A percentile compares a stretch with the other conserved stretches of the same genome.
Conservation (phyloP, 371 early-diverging fungal genomes). For the Thermomucor indicae-seudaticae region DNA sequence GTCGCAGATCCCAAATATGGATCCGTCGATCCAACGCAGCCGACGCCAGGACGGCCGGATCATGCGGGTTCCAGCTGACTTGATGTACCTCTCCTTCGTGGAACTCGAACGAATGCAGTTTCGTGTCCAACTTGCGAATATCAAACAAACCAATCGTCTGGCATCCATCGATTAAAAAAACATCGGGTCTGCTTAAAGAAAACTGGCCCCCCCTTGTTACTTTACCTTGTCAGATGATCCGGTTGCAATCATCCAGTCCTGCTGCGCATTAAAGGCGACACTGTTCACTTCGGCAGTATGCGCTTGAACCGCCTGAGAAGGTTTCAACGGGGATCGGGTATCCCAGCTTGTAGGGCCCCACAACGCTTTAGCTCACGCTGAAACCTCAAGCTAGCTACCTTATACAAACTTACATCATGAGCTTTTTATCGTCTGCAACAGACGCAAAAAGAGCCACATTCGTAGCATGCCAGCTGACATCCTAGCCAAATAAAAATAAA, state of each 20-base stretch:
- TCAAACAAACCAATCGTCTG: constrained; percentile 96
- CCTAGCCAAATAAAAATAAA: constrained; percentile 47
- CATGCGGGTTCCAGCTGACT: constrained; percentile 94
- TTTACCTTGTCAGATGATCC: constrained; percentile 91
- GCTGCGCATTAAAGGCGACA: constrained; percentile 88
- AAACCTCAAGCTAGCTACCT: constrained; percentile 1
- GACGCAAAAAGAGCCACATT: constrained; percentile 87
- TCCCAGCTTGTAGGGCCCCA: constrained; percentile 63
- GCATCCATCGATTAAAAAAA: not conserved
- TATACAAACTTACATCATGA: constrained; percentile 69
- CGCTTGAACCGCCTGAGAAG: constrained; percentile 72
- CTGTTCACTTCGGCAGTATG: constrained; percentile 92
- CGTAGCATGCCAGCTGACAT: constrained; percentile 89
- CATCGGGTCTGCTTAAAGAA: too few relatives aligned
- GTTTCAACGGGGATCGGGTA: constrained; percentile 52
- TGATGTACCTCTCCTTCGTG: constrained; percentile 94
- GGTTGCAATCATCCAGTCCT: constrained; percentile 89
- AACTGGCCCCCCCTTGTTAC: not conserved
- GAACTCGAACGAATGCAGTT: constrained; percentile 82
- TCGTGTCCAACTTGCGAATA: constrained; percentile 79
- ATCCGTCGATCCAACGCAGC: constrained; percentile 91
- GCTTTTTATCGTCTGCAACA: constrained; percentile 92
- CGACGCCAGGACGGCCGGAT: constrained; percentile 89
- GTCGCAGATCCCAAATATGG: constrained; percentile 94
- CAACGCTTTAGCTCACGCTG: not conserved